Conservation (phyloP, 345 rosid genomes). For the Hirschfeldia incana region DNA sequence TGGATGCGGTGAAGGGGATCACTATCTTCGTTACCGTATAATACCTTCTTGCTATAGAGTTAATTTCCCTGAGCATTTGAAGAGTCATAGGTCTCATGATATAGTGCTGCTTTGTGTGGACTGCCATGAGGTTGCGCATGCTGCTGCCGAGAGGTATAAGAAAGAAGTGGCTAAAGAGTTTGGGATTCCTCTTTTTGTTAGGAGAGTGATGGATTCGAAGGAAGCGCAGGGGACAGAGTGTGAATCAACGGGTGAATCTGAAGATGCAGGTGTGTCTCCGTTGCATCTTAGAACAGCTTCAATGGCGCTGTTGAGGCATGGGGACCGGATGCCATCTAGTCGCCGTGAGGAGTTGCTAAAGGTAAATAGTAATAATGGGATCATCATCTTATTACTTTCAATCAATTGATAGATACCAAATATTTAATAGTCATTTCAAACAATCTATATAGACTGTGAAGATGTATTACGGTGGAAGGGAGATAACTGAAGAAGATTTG, state of each 20-base stretch:
- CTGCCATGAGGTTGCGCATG: conserved; percentile 94
- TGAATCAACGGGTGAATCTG: conserved; percentile 42
- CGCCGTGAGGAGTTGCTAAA: conserved; percentile 75
- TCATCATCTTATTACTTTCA: neutral
- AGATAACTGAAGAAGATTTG: conserved; percentile 76
- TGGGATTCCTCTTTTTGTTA: conserved; percentile 87
- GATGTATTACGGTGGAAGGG: conserved; percentile 91
- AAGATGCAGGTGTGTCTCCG: conserved; percentile 85
- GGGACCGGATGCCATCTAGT: conserved; percentile 72
- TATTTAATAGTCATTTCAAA: too few relatives aligned
- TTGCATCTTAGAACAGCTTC: conserved; percentile 88
- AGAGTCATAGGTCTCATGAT: conserved; percentile 99
- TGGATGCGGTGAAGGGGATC: conserved; percentile 93
- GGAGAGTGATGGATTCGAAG: conserved; percentile 62
- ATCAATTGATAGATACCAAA: too few relatives aligned
- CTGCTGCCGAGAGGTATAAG: conserved; percentile 94
- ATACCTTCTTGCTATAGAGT: conserved; percentile 96
- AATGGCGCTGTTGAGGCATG: conserved; percentile 93
- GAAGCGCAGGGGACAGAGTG: conserved; percentile 47
- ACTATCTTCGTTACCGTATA: conserved; percentile 85
- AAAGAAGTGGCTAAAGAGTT: conserved; percentile 68
- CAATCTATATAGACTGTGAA: conserved; percentile 47
- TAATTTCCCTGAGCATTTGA: conserved; percentile 96
- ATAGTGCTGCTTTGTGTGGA: conserved; percentile 95
- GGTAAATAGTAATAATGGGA: conserved; percentile 41